A percentile compares a stretch with the other conserved stretches of the same genome.
Conservation (phyloP, 2,329 filamentous ascomycete species). For the Dothideomycetes sp. region DNA sequence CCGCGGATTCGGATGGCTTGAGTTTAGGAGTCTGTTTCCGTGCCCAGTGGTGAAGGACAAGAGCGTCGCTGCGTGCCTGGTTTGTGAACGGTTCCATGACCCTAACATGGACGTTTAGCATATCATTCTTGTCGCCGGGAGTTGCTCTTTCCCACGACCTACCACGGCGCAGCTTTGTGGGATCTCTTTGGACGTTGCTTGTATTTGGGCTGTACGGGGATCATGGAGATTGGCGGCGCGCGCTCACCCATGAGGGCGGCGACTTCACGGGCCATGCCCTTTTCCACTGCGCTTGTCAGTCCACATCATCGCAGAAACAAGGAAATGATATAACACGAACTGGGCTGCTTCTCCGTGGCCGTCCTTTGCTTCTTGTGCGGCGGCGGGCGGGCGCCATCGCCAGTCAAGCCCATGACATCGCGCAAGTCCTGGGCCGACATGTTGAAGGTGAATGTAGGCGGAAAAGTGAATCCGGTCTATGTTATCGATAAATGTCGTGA, state of each 20-base stretch:
- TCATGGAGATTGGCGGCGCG: conserved; percentile 38
- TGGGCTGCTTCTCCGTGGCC: conserved; percentile 45
- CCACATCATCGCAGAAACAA: neutral
- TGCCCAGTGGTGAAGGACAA: conserved; percentile 73
- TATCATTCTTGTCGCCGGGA: conserved; percentile 26
- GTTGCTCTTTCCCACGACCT: neutral
- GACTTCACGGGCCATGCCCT: conserved; percentile 40
- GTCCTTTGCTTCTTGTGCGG: conserved; percentile 67
- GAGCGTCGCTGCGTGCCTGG: conserved; percentile 59
- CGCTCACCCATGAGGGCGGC: conserved; percentile 40
- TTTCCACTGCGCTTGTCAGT: conserved; percentile 10
- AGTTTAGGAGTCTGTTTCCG: conserved; percentile 37
- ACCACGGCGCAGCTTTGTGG: conserved; percentile 25
- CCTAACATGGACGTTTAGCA: conserved; percentile 38
- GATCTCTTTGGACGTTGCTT: conserved; percentile 38
- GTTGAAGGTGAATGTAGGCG: neutral
- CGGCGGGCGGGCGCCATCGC: conserved; percentile 40
- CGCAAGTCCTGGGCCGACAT: conserved; percentile 52
- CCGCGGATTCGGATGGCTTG: conserved; percentile 16
- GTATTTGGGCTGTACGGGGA: conserved; percentile 39
- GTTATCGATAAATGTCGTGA: too few species aligned
- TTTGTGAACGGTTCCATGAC: conserved; percentile 63
- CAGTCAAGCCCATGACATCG: conserved; percentile 74
- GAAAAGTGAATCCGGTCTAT: too few species aligned
- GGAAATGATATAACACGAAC: conserved; percentile 24